phyloP scores from a whole-genome alignment of 805 yeast genomes.

The Starmerella sirachaensis region DNA sequence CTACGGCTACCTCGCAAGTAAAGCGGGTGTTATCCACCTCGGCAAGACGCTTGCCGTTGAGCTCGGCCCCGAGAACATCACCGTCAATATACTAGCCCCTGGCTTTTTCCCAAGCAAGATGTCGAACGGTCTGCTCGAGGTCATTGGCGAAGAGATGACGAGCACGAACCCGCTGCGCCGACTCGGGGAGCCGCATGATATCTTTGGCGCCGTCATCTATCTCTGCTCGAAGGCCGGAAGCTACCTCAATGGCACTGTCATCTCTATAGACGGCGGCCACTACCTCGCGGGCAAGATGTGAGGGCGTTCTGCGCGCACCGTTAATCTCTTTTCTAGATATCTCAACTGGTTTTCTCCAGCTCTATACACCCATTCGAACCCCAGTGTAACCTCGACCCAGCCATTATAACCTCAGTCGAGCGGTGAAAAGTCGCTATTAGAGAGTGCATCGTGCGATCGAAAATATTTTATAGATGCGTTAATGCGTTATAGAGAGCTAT shows the following conservation, averaged over 20 bases:
- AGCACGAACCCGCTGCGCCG: conserved; percentile 49
- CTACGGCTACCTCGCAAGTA: conserved; percentile 62
- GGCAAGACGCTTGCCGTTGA: conserved; percentile 52
- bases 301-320: not conserved
- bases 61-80: conserved; percentile 54
- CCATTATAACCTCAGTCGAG: too few relatives aligned
- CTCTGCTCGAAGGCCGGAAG: conserved; percentile 45
- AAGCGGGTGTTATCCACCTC: conserved; percentile 62
- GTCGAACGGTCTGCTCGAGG: conserved; percentile 51
- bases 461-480: too few relatives aligned
- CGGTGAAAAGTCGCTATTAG: too few relatives aligned
- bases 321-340: not conserved
- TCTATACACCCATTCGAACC: too few relatives aligned
- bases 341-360: not conserved
- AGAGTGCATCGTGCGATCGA: too few relatives aligned
- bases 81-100: conserved; percentile 61
- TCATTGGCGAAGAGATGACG: conserved; percentile 41
- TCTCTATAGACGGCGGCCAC: conserved; percentile 64
- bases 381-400: too few relatives aligned
- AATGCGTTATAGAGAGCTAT: too few relatives aligned
- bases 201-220: conserved; percentile 44
- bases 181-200: conserved; percentile 50
- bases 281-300: conserved; percentile 32
- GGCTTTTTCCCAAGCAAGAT: conserved; percentile 69
- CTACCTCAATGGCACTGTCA: conserved; percentile 54